Base-by-base conservation (phyloP, 2,329 filamentous ascomycete species). In the Aureobasidium melanogenum region DNA sequence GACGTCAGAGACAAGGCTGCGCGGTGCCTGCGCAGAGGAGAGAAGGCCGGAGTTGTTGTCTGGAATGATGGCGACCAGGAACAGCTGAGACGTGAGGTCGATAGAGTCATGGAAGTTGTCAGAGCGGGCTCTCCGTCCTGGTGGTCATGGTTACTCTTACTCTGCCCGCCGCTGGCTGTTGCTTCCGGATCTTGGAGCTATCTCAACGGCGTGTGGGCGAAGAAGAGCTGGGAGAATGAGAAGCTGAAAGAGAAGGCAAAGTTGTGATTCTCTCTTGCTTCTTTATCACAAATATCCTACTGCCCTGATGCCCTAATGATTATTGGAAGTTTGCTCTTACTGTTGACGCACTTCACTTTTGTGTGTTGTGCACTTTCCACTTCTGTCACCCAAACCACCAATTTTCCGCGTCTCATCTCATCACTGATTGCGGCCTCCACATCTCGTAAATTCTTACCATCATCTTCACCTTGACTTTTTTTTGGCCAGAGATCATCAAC, bases 31-130 rank as follows among this genome's bases (percentile, higher is more conserved):
- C 84, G 82, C 50, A 79, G 91, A 47, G 84, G 84, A 4, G 69
- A 72, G 44, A 79, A 77, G 7, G 82, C 80, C 51, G 93, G 92
- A 0, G 82, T 91, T 3, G 90, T 97, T 36, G 82, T 99, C 26
- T 94, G 89, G 89, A 99, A 99, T 75, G 93, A 97, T 75, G 84
- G 84, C 2, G 84, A 84, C 50, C 86, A 80, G 69, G 85, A 85
- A 38, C 84, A 91, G 64, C 73, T 99, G 69, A 82, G 83, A 73
- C 73, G 70, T 55, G 85, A 90, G 72, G 77, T 97, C 12, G 79
- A 81, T 56, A 78, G 76, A 63, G 88, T 86, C 8, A 84, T 97
- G 77, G 70, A 68, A 4, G 80, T 81, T 63, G 76, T 97, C 39
- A 80, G 79, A 68, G 77, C 69, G 48, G 75, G 76, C 19, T 94